Evolutionary conservation across 305 asterid genomes (phyloP), one percentile per base, ranked within the genome.

Genomic region (Ajuga reptans): DNA sequence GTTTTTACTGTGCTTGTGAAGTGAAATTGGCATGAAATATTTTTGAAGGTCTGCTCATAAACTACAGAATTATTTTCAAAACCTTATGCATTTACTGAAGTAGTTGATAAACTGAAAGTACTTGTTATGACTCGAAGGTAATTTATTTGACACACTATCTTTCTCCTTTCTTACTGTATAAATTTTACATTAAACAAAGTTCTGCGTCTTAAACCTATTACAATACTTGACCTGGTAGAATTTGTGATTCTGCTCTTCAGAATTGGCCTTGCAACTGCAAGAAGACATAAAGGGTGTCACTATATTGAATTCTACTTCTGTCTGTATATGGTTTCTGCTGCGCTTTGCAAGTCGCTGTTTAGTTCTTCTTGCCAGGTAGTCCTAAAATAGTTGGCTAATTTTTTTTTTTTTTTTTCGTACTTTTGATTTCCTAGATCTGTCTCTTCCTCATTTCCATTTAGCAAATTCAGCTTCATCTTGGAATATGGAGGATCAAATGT

Each of bases 401-500:
- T 72, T 67, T 74, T 60, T 65, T 56, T 59, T 33, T 68, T 55
- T 33, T 53, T 74, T n/a, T n/a, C 64, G 15, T 56, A 27, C 66
- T 51, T 77, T 72, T 60, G 72, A 51, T 72, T 72, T 73, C 69
- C 66, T 49, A 87, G 93, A 78, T 66, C 36, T 65, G 60, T 87
- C 57, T 68, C 82, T 73, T 53, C 88, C 67, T 83, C 90, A 62
- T 84, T 87, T 72, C 88, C 93, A 4, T 77, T 81, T 42, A 73
- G 71, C 60, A 76, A 79, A 78, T 87, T 84, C 75, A 81, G 79
- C 66, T 55, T 69, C 70, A 78, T 87, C 77, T 70, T 87, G 88
- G 93, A 87, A 80, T 84, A 87, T 81, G 93, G 93, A 51, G 93
- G 88, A 77, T 64, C 87, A 17, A 68, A 73, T 66, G 79, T 58